Conservation (phyloP, 192 early-diverging fungal species). For the Jimgerdemannia lactiflua region DNA sequence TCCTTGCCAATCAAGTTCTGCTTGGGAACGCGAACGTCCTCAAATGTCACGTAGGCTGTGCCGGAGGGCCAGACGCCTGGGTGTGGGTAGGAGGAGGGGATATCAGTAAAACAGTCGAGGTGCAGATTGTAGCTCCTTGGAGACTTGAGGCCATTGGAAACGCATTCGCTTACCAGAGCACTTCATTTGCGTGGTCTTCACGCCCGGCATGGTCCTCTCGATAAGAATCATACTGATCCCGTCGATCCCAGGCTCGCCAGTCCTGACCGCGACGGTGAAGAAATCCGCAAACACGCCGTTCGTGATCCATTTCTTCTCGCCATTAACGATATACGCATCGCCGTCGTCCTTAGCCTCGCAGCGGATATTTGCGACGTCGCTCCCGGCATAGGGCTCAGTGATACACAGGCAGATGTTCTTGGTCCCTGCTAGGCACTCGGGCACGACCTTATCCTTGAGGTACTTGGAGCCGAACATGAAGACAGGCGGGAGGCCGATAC, state of each 20-base stretch:
- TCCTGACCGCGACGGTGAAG: conserved; percentile 79
- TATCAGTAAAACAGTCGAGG: not conserved
- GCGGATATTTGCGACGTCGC: conserved; percentile 73
- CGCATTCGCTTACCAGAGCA: conserved; percentile 53
- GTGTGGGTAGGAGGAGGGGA: not conserved
- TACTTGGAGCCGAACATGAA: conserved; percentile 68
- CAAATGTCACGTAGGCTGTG: conserved; percentile 77
- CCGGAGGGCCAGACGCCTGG: conserved; percentile 70
- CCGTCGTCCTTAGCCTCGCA: conserved; percentile 71
- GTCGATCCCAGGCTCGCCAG: conserved; percentile 73
- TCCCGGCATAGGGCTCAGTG: conserved; percentile 71
- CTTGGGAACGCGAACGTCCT: conserved; percentile 85
- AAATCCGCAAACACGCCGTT: conserved; percentile 82
- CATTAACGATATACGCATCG: conserved; percentile 73
- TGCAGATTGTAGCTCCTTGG: not conserved
- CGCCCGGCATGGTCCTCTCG: conserved; percentile 69
- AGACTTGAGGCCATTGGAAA: not conserved
- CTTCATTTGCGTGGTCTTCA: conserved; percentile 78
- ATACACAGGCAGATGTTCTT: conserved; percentile 83
- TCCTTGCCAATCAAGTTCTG: conserved; percentile 82
- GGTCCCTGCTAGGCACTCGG: conserved; percentile 60
- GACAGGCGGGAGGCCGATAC: conserved; percentile 75
- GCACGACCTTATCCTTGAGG: conserved; percentile 63
- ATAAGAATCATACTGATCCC: conserved; percentile 76
- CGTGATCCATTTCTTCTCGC: conserved; percentile 88